These are phyloP conservation scores for Ogataea salicorniae DNA, from an alignment of 805 yeast species.

Conservation along the genomic window DNA sequence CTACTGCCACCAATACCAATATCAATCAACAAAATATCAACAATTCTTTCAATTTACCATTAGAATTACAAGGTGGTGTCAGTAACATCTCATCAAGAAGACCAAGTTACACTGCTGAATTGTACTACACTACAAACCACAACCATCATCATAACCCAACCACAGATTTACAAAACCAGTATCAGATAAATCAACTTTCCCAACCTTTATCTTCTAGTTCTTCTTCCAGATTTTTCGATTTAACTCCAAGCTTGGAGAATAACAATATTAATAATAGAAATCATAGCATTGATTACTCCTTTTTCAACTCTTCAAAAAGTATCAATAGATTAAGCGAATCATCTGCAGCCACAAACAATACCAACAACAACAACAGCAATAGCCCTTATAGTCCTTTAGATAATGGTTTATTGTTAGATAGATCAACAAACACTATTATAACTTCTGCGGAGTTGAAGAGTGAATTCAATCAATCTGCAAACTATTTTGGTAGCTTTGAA, in stretches of 20 bases:
- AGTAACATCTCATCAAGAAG: conserved; percentile 61
- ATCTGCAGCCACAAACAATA: neutral
- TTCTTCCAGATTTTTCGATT: conserved; percentile 20
- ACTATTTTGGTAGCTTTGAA: conserved; percentile 49
- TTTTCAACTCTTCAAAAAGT: no score
- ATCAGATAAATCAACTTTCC: neutral
- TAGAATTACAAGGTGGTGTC: conserved; percentile 61
- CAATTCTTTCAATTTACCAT: conserved; percentile 42
- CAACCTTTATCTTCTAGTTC: conserved; percentile 4
- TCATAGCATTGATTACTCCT: conserved; percentile 12
- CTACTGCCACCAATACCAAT: neutral
- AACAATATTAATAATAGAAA: conserved; percentile 5
- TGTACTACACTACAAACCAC: conserved; percentile 35
- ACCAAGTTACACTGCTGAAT: conserved; percentile 71
- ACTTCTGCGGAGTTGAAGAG: conserved; percentile 54
- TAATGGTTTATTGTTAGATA: conserved; percentile 55
- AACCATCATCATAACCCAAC: conserved; percentile 19
- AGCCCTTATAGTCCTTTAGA: conserved; percentile 37
- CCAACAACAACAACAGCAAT: conserved; percentile 6
- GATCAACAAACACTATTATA: conserved; percentile 43
- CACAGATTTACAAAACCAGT: conserved; percentile 9
- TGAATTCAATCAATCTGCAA: conserved; percentile 42
- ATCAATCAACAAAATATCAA: neutral
- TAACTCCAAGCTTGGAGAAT: conserved; percentile 3
- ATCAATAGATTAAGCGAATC: no score